Evolutionary conservation across 352 stramenopile species (phyloP), one percentile per base, ranked within the genome.

Genomic region (Globisporangium lucens): DNA sequence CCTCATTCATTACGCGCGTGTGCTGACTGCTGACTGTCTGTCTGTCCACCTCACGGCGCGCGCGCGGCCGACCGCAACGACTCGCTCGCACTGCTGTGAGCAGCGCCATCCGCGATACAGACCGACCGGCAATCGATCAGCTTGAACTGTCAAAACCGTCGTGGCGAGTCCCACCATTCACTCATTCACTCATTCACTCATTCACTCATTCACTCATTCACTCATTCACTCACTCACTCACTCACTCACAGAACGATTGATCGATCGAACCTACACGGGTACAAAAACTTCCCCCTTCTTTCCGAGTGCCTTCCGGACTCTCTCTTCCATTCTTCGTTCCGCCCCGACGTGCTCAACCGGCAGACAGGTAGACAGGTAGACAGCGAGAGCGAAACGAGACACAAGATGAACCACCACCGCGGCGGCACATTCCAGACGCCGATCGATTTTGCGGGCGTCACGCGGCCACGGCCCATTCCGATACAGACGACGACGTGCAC

Each of bases 281-380:
- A 56, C 59, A 55, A 64, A 62, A 64, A 41, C 8, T 56, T 30
- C 56, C 56, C 33, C 33, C 30, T 33, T 43, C 38, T 13, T 29
- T 22, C 33, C 5, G 10, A 29, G 35, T 22, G 38, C 10, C 57
- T 24, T 38, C 4, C 41, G 9, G 9, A 24, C 43, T 22, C 60
- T 27, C 60, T 58, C 60, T 58, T 56, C 46, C 46, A 58, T 65
- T 65, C 60, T 17, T 58, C 60, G 46, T 65, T 65, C 60, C 60
- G 13, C 59, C 59, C 41, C 27, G 51, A 43, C 60, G 60, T 61
- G 51, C 47, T 46, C n/a, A 66, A 12, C 33, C n/a, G 60, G 24
- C 24, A 22, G 29, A 53, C 3, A 9, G 24, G 24, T 24, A 46
- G 30, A 59, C 17, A 22, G 35, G 22, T 8, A 49, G 22, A 43